Conservation (phyloP, 2,329 filamentous ascomycete genomes). For the Ceratocystis diversiconidia region DNA sequence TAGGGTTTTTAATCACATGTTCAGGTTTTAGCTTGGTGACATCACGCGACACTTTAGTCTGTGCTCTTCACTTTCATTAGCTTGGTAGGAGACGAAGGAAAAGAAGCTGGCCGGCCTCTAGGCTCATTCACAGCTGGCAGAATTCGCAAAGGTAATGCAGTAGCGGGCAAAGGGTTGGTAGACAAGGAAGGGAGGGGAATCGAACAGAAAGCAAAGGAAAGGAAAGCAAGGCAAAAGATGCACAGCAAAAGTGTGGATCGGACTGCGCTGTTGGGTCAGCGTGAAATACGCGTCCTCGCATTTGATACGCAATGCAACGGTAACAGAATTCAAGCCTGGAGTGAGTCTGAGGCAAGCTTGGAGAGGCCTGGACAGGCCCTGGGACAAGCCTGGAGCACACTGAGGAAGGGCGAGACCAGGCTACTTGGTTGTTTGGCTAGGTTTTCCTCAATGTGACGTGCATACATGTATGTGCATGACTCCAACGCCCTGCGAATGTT, state of each 20-base stretch:
- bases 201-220: too few relatives aligned
- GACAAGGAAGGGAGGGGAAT: too few relatives aligned
- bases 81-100: too few relatives aligned
- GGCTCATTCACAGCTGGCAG: too few relatives aligned
- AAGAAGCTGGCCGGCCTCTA: too few relatives aligned
- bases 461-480: not conserved
- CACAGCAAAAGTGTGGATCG: too few relatives aligned
- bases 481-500: too few relatives aligned
- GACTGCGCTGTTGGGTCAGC: not conserved
- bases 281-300: not conserved
- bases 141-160: too few relatives aligned
- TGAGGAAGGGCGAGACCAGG: too few relatives aligned
- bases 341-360: not conserved
- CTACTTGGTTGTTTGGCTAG: too few relatives aligned
- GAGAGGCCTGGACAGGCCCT: not conserved
- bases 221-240: not conserved
- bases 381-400: too few relatives aligned
- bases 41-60: not conserved
- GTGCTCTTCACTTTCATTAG: not conserved
- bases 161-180: too few relatives aligned
- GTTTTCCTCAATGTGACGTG: not conserved
- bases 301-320: not conserved
- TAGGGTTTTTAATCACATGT: not conserved
- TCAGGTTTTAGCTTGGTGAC: not conserved
- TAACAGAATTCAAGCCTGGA: not conserved